Percentiles rank a stretch among this genome's conserved stretches.
These are phyloP conservation scores for Hypholoma fasciculare DNA, from an alignment of 768 basidiomycete genomes.

Conservation along the genomic window DNA sequence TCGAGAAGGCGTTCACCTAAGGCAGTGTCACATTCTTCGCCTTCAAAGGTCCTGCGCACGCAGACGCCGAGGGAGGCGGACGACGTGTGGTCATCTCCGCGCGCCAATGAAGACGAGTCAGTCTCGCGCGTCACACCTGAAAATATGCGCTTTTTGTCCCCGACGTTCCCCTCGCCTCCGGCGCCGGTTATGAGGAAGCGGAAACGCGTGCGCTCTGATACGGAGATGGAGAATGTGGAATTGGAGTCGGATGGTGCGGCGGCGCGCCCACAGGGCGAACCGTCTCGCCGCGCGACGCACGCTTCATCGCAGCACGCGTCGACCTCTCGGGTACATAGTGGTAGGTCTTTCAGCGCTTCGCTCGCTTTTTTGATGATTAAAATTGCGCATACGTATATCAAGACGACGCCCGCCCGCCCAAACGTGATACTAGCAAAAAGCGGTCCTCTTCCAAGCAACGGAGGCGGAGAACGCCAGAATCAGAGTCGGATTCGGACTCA, in stretches of 20 bases:
- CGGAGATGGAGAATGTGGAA: background rate
- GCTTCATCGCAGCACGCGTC: no score
- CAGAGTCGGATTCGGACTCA: conserved; percentile 7
- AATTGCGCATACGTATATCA: background rate
- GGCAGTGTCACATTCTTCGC: background rate
- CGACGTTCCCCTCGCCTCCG: conserved; percentile 6
- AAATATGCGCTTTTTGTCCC: background rate
- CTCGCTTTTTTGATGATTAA: background rate
- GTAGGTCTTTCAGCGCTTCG: background rate
- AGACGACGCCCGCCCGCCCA: background rate
- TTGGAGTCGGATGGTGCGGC: background rate
- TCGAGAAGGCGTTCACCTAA: no score
- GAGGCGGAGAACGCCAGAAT: conserved; percentile 1
- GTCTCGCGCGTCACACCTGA: background rate
- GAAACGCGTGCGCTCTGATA: conserved; percentile 8
- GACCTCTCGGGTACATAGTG: background rate
- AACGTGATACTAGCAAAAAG: background rate
- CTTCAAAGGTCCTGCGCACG: background rate
- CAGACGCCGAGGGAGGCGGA: background rate
- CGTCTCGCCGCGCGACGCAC: background rate
- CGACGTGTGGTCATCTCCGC: background rate
- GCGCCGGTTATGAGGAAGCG: conserved; percentile 3
- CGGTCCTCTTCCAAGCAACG: conserved; percentile 3
- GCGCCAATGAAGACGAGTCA: background rate
- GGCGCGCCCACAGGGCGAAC: background rate